phyloP scores from a whole-genome alignment of 116 monocot genomes.

The Papilionanthe hybrid region DNA sequence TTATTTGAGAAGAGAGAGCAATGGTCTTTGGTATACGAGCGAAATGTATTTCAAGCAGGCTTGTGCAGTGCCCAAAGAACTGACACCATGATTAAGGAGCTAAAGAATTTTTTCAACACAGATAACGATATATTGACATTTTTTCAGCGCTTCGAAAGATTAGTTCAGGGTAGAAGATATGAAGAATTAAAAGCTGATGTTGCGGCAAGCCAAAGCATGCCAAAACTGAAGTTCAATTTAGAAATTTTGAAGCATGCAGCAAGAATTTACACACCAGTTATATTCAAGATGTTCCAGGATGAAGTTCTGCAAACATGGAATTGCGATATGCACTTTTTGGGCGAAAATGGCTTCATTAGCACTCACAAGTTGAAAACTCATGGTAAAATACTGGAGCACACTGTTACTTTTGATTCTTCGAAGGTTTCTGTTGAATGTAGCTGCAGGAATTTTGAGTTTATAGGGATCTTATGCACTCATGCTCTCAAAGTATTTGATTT shows the following conservation, averaged over 20 bases:
- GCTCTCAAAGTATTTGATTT: conserved; percentile 40
- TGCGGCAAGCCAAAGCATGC: conserved; percentile 22
- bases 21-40: conserved; percentile 27
- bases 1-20: conserved; percentile 34
- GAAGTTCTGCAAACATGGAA: conserved; percentile 33
- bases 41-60: conserved; percentile 20
- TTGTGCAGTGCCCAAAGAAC: conserved; percentile 21
- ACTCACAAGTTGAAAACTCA: conserved; percentile 37
- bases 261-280: conserved; percentile 29
- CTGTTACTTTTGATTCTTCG: conserved; percentile 45
- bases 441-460: conserved; percentile 40
- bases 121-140: conserved; percentile 13
- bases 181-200: conserved; percentile 43
- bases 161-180: conserved; percentile 26
- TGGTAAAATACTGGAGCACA: conserved; percentile 22
- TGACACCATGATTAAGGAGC: conserved; percentile 9
- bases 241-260: conserved; percentile 41
- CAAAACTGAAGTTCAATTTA: conserved; percentile 18
- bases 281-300: conserved; percentile 39
- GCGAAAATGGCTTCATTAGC: conserved; percentile 30
- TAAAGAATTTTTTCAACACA: conserved; percentile 3
- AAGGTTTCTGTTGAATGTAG: conserved; percentile 33
- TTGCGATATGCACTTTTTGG: conserved; percentile 28
- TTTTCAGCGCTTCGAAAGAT: conserved; percentile 30
- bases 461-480: conserved; percentile 42